Evolutionary conservation across 1,284 basidiomycete genomes (phyloP), one percentile per base, ranked within the genome.

Genomic region (Boletus semigastroideus): DNA sequence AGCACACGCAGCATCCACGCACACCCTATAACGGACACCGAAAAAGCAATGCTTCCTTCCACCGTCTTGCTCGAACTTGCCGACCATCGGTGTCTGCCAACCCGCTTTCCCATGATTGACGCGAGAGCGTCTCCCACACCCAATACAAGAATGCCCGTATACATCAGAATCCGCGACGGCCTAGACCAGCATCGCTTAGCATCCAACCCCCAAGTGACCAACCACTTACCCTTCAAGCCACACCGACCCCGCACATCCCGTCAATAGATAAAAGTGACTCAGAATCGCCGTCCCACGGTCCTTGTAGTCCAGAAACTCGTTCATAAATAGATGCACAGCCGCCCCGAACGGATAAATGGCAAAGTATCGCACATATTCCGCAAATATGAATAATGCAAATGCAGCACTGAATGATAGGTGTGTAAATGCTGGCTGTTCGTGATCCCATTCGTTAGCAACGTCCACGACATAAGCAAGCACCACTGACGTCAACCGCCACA

Each of bases 311-410:
- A 98, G 76, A 66, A 99, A 99, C 71, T 99, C 96, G 74, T 90
- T 91, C 80, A 99, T 87, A 73, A 99, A 99, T 55, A 98, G 75
- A 73, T 99, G 97, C 25, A 99, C 84, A 12, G 86, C 79, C 5
- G 92, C 96, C 9, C 95, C 94, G 62, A 98, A 90, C 4, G 97
- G 97, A 72, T 96, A 98, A 30, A 99, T 82, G 31, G 97, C 97
- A 72, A 98, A 99, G 72, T 98, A 99, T 46, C 97, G 90, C 57
- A 96, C 82, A 73, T 97, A 98, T 74, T 98, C 94, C 50, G 90
- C 86, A 68, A 98, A 97, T n/a, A 86, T 92, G 74, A 98, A 98
- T 56, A 92, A 71, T 6, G 94, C 87, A 69, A 98, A 98, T 5
- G 94, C 94, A 25, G 87, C 86, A 58, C 91, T 95, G 73, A 98